Evolutionary conservation across 169 alveolate genomes (phyloP).

Genomic region (Plasmodium sp.): DNA sequence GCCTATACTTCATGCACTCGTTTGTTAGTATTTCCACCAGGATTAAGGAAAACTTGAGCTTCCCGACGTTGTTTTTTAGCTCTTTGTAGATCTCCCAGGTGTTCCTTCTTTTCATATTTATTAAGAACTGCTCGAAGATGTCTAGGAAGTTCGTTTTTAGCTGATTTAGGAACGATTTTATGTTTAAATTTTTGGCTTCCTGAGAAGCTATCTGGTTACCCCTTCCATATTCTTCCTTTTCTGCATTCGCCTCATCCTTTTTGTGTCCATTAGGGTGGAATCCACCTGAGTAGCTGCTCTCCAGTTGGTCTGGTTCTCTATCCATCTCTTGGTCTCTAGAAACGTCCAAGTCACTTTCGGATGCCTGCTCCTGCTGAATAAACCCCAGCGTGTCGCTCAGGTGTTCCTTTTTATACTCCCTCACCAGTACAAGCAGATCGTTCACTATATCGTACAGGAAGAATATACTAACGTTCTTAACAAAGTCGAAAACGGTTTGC

Average conservation of each 20-base stretch:
- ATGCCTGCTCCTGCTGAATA: constrained; percentile 1
- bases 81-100: constrained; percentile 74
- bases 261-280: not conserved
- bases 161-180: constrained; percentile 47
- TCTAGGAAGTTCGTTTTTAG: constrained; percentile 34
- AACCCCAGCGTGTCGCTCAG: constrained; percentile 1
- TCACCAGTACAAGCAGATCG: constrained; percentile 23
- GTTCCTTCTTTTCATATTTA: constrained; percentile 49
- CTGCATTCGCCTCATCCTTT: not conserved
- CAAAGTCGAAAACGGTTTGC: constrained; percentile 44
- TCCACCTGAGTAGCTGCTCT: not conserved
- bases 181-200: constrained; percentile 28
- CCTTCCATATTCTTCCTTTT: not conserved
- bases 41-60: constrained; percentile 54
- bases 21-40: constrained; percentile 72
- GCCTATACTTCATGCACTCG: constrained; percentile 70
- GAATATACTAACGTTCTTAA: constrained; percentile 70
- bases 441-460: constrained; percentile 49
- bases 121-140: constrained; percentile 56
- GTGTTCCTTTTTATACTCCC: constrained; percentile 36
- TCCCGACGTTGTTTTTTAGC: constrained; percentile 66
- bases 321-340: not conserved
- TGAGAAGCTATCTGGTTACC: not conserved
- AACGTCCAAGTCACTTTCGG: not conserved
- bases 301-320: not conserved